phyloP scores from a whole-genome alignment of 306 rosid species.

The Corylus avellana region DNA sequence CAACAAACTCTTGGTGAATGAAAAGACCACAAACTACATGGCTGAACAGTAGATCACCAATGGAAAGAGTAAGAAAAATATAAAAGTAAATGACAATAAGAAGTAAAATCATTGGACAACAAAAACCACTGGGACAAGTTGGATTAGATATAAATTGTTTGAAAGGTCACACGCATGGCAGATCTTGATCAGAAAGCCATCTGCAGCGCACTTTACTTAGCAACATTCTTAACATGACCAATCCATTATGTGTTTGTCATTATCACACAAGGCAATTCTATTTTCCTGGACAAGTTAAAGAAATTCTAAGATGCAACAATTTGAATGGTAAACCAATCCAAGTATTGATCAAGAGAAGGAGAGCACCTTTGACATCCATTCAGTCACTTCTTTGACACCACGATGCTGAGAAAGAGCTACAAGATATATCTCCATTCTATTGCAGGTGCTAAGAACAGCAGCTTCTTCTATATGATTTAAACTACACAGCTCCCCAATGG shows the following conservation, averaged over 20 bases:
- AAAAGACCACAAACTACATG: not conserved
- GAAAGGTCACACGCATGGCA: not conserved
- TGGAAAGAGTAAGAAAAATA: not conserved
- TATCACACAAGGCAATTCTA: no score
- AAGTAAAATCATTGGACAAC: not conserved
- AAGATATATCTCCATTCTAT: conserved; percentile 98
- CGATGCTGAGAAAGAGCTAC: conserved; percentile 96
- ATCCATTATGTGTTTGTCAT: not conserved
- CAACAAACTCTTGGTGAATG: not conserved
- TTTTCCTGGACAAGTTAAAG: not conserved
- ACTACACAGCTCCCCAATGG: conserved; percentile 85
- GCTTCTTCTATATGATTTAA: conserved; percentile 98
- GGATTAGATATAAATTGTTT: not conserved
- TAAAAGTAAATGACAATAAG: not conserved
- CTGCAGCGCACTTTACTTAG: not conserved
- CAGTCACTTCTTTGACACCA: conserved; percentile 95
- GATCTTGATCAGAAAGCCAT: conserved; percentile 3
- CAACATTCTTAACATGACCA: not conserved
- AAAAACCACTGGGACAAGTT: not conserved
- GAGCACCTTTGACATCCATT: conserved; percentile 96
- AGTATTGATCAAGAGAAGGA: not conserved
- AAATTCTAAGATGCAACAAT: not conserved
- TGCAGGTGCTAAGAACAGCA: conserved; percentile 97
- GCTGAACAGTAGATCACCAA: not conserved
- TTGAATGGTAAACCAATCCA: not conserved